Evolutionary conservation across 805 yeast species (phyloP), one percentile per base, ranked within the genome.

Genomic region (Starmerella stigmatis): DNA sequence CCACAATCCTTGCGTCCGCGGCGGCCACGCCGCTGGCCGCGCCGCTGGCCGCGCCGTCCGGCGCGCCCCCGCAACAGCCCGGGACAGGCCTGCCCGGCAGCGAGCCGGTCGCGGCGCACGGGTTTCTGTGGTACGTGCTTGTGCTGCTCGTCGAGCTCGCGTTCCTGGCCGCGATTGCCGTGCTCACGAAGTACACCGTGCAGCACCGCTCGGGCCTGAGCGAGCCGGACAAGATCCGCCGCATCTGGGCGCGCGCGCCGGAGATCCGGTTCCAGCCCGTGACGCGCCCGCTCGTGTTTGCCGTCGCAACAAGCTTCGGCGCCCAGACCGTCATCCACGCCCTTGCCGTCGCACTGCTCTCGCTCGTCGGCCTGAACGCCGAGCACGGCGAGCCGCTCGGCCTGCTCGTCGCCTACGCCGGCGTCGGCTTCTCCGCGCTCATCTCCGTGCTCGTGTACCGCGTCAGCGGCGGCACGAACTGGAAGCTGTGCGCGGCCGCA

Each of bases 231-330:
- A 57, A 57, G 46, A 42, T 57, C 12, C 56, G 57, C 32, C 57
- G 60, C n/a, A 54, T 57, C 29, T 57, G 60, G 60, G 51, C 55
- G 32, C 60, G 60, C 25, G 52, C 58, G 17, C 48, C 53, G 21
- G 60, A 57, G 27, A 57, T 57, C 46, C 45, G 60, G n/a, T 56
- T 43, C 47, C 60, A 57, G 53, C 60, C 60, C 11, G 56, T 57
- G 2, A 33, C 38, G 41, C 43, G 48, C n/a, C 55, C 59, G 36
- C 45, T 56, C 33, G 19, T 47, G 21, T 57, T 56, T 23, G 51
- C 58, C 1, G 44, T 56, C n/a, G 51, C 40, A 16, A 55, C 51
- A 19, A 52, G 56, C 11, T 56, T 48, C 45, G 60, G 60, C 23
- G 46, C 56, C 16, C 57, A 54, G 20, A 49, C 58, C 2, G 57